A percentile compares a stretch with the other conserved stretches of the same genome.
phyloP scores from a whole-genome alignment of 148 eudicot genomes.

The Heliosperma pusillum region DNA sequence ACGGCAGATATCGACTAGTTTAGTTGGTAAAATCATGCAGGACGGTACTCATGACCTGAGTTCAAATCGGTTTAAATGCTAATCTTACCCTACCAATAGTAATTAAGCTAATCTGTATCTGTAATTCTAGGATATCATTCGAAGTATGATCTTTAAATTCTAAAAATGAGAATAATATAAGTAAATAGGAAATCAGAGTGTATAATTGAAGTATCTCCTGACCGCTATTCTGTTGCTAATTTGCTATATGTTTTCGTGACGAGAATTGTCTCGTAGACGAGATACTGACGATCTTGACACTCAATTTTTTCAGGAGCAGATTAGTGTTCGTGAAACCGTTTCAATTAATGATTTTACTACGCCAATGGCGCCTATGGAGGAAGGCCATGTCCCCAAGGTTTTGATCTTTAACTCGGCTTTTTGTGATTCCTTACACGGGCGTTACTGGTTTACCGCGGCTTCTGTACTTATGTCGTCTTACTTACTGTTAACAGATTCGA shows the following conservation, averaged over 20 bases:
- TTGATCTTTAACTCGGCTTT: constrained; percentile 4
- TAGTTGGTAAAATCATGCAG: no score
- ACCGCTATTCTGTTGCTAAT: neutral
- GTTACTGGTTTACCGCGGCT: constrained; percentile 8
- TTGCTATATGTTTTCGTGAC: no score
- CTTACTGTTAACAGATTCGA: constrained; percentile 46
- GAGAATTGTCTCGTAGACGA: neutral
- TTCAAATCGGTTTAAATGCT: no score
- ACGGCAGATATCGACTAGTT: no score
- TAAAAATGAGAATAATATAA: no score
- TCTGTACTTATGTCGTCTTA: constrained; percentile 20
- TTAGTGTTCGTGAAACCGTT: constrained; percentile 19
- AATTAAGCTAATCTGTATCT: no score
- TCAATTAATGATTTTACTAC: constrained; percentile 22
- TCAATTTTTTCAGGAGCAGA: constrained; percentile 42
- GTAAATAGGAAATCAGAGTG: neutral
- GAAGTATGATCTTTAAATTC: no score
- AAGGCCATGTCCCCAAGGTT: constrained; percentile 67
- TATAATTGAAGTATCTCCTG: neutral
- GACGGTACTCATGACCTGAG: no score
- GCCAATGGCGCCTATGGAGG: constrained; percentile 28
- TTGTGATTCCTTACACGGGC: neutral
- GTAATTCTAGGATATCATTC: no score
- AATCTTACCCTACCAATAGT: no score
- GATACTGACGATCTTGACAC: constrained; percentile 9